Evolutionary conservation across 2,329 filamentous ascomycete species (phyloP), one percentile per base, ranked within the genome.

Genomic region (Cordyceps militaris): DNA sequence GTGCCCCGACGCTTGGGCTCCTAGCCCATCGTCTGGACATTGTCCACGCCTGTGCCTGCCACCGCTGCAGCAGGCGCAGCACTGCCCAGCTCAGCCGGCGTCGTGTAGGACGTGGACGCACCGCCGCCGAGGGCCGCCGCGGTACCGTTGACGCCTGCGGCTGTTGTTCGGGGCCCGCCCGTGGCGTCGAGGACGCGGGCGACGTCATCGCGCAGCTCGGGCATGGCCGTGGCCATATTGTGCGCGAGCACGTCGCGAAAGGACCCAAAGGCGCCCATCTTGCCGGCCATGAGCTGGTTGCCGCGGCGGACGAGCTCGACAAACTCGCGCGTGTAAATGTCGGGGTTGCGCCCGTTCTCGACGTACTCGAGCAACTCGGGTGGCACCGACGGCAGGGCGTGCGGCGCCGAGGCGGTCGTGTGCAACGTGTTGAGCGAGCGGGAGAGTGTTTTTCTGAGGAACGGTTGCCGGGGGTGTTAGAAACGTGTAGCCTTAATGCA

Each of bases 241-340:
- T 74, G 74, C 13, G 84, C 85, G 2, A 88, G 73, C 24, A 83
- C 75, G 70, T 88, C 83, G 55, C 84, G 74, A 67, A 88, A 87
- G 30, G 71, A 64, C 11, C 69, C 75, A 66, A 87, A 88, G 36
- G 84, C 85, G 64, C 72, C 69, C 70, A 79, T 75, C 75, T 87
- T 88, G 57, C 85, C 85, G 64, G 80, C 77, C 74, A 86, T 79
- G 61, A 85, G 73, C 76, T 88, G 85, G 73, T 88, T 88, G 42
- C 80, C 77, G 48, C 84, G 76, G 56, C 84, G 74, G 24, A 85
- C 84, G 54, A 85, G 76, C 79, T 88, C 85, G 66, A 88, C 84
- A 65, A 88, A 88, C 74, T 88, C 85, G 66, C 85, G 78, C 56
- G 85, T 88, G 76, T 88, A 88, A 64, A 88, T 88, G 71, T 88